Percentiles rank a stretch among this genome's conserved stretches.
Conservation (phyloP, 2,329 filamentous ascomycete species). For the Diaporthe batatas region DNA sequence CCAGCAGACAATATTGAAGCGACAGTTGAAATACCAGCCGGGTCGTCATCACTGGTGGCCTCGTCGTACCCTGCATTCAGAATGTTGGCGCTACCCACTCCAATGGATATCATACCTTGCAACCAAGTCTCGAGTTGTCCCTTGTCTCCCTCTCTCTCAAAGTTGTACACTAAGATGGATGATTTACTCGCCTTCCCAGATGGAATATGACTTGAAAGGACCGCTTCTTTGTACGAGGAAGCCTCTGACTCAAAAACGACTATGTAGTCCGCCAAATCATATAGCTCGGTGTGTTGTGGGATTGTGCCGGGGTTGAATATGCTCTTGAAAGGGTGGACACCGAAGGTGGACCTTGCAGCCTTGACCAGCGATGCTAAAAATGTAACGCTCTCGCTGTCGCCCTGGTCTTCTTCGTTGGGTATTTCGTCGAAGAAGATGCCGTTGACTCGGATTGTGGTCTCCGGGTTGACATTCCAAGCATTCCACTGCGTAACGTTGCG, state of each 20-base stretch:
- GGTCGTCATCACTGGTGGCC: slow-evolving; percentile 16
- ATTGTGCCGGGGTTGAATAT: slow-evolving; percentile 38
- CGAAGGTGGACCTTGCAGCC: slow-evolving; percentile 19
- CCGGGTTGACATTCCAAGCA: too few relatives aligned
- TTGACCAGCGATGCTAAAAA: slow-evolving; percentile 34
- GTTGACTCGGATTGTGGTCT: too few relatives aligned
- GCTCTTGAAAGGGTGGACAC: slow-evolving; percentile 19
- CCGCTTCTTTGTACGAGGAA: slow-evolving; percentile 15
- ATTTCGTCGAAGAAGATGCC: too few relatives aligned
- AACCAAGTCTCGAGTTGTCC: slow-evolving; percentile 14
- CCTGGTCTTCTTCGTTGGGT: too few relatives aligned
- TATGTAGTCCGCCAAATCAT: slow-evolving; percentile 19
- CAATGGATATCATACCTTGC: slow-evolving; percentile 14
- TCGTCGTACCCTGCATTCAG: slow-evolving; percentile 30
- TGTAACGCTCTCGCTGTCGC: slow-evolving; percentile 8
- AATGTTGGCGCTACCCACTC: slow-evolving; percentile 28
- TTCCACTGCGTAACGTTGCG: too few relatives aligned
- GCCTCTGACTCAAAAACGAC: slow-evolving; percentile 36
- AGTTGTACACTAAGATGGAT: too few relatives aligned
- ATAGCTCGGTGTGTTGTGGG: slow-evolving; percentile 28
- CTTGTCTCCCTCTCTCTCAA: too few relatives aligned
- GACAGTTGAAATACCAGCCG: slow-evolving; percentile 14
- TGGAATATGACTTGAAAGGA: slow-evolving; percentile 15
- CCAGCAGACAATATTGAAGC: neutral
- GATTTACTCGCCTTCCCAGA: too few relatives aligned